These are phyloP conservation scores for Hypoxylon sp. DNA, from an alignment of 2,329 filamentous ascomycete species.

Conservation along the genomic window DNA sequence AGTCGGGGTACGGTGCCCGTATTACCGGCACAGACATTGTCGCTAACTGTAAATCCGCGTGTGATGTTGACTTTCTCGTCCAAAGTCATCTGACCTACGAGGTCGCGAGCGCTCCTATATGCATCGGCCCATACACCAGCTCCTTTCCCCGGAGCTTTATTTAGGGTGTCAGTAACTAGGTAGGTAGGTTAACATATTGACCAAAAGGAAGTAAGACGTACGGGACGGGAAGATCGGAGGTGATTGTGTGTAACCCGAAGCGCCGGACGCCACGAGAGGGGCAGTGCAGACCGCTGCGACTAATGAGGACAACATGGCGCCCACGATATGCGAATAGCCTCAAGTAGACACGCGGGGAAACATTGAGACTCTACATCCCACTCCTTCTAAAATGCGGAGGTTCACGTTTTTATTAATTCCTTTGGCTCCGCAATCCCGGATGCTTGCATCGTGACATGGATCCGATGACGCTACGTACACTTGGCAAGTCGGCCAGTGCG, in stretches of 20 bases:
- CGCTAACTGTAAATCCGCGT: slow-evolving; percentile 58
- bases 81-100: slow-evolving; percentile 74
- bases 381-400: slow-evolving; percentile 22
- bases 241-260: slow-evolving; percentile 48
- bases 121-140: slow-evolving; percentile 67
- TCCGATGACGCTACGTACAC: slow-evolving; percentile 33
- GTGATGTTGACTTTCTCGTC: slow-evolving; percentile 73
- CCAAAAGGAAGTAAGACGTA: slow-evolving; percentile 39
- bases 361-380: background rate
- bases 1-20: slow-evolving; percentile 63
- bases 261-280: slow-evolving; percentile 32
- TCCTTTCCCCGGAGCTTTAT: slow-evolving; percentile 54
- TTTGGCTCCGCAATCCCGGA: slow-evolving; percentile 19
- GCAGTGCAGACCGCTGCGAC: slow-evolving; percentile 35
- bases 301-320: slow-evolving; percentile 43
- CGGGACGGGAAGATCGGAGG: slow-evolving; percentile 52
- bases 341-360: slow-evolving; percentile 1
- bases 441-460: slow-evolving; percentile 34
- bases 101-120: slow-evolving; percentile 68
- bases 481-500: slow-evolving; percentile 41
- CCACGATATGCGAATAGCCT: slow-evolving; percentile 8
- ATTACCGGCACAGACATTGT: slow-evolving; percentile 67
- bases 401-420: slow-evolving; percentile 21
- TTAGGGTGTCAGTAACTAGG: slow-evolving; percentile 3
- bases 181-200: background rate